These are phyloP conservation scores for Lenwebbia sp. DNA, from an alignment of 345 rosid genomes.

Conservation along the genomic window DNA sequence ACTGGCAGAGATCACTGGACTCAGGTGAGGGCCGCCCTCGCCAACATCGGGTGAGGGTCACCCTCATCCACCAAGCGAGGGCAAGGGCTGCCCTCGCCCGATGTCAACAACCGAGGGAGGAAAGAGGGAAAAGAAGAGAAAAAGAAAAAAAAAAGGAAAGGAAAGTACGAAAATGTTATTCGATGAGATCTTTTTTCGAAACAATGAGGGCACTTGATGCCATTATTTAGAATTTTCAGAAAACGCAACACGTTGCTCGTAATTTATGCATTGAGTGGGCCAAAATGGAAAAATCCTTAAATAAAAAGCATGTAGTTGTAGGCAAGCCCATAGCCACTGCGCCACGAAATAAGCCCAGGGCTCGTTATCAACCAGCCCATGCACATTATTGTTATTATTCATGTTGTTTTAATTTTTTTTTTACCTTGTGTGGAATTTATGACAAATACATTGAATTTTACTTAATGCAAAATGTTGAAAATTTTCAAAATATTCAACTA, in stretches of 20 bases:
- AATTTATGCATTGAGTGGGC: neutral
- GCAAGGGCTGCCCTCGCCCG: too few species aligned
- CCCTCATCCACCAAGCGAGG: too few species aligned
- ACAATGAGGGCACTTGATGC: too few species aligned
- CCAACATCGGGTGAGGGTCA: too few species aligned
- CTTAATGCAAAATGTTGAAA: neutral
- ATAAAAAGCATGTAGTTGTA: neutral
- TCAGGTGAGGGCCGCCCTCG: too few species aligned
- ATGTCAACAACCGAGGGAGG: too few species aligned
- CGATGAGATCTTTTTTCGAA: too few species aligned
- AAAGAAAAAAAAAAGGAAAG: too few species aligned
- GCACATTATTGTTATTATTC: neutral
- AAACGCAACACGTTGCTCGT: neutral
- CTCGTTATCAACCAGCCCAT: neutral
- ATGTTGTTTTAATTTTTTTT: neutral
- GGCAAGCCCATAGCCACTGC: neutral
- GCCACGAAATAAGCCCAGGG: neutral
- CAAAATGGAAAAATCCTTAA: neutral
- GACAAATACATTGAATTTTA: neutral
- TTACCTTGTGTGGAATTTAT: neutral
- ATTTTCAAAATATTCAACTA: accelerated
- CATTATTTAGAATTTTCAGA: too few species aligned
- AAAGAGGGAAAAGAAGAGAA: too few species aligned
- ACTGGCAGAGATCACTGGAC: too few species aligned
- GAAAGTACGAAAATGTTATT: too few species aligned